Evolutionary conservation across 768 basidiomycete genomes (phyloP).

Genomic region (Leccinum longicurvipes): DNA sequence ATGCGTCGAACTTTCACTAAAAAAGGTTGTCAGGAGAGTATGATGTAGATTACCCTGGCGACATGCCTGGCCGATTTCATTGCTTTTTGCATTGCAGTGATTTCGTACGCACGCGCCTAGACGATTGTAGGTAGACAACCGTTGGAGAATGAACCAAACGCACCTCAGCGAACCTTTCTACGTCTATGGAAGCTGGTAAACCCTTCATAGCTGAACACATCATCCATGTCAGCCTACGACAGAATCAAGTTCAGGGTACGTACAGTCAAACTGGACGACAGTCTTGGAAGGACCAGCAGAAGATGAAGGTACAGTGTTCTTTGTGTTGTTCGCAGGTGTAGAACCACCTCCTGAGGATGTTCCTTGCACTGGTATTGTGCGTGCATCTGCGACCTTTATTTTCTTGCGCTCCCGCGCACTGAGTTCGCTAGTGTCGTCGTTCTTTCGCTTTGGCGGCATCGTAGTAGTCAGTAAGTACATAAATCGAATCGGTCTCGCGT

Average conservation of each 20-base stretch:
- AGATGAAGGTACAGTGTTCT: conserved; percentile 30
- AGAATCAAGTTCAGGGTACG: conserved; percentile 8
- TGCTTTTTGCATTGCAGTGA: conserved; percentile 82
- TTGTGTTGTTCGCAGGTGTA: conserved; percentile 2
- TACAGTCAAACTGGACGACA: conserved; percentile 39
- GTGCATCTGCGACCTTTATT: conserved; percentile 56
- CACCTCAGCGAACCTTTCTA: conserved; percentile 87
- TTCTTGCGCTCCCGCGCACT: conserved; percentile 63
- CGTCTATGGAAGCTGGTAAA: conserved; percentile 73
- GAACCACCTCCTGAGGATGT: conserved; percentile 7
- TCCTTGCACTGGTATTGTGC: conserved; percentile 65
- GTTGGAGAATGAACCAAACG: conserved; percentile 3
- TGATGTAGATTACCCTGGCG: fast-evolving
- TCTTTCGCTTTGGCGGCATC: conserved; percentile 44
- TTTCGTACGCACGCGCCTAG: conserved; percentile 88
- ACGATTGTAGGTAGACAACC: neutral
- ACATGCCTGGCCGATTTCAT: conserved; percentile 75
- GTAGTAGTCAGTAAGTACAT: too few species aligned
- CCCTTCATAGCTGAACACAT: conserved; percentile 46
- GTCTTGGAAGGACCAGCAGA: conserved; percentile 39
- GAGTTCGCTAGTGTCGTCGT: conserved; percentile 28
- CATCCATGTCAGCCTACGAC: neutral
- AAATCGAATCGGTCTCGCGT: too few species aligned
- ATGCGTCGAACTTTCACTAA: conserved; percentile 66
- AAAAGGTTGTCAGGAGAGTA: neutral